Conservation (phyloP, 192 early-diverging fungal species). For the Backusella circina region DNA sequence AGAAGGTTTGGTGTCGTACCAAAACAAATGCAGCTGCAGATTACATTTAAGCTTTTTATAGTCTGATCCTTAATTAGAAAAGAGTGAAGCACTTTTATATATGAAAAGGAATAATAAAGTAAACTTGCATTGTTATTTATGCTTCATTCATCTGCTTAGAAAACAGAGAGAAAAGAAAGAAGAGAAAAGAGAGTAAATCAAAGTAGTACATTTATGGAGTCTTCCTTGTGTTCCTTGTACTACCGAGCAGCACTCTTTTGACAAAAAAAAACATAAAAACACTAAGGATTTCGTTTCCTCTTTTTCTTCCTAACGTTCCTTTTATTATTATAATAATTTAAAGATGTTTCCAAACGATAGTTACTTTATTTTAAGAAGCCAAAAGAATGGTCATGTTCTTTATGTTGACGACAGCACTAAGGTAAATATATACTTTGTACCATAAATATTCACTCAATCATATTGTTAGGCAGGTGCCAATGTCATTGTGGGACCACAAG, state of each 20-base stretch:
- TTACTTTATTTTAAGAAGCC: constrained; percentile 15
- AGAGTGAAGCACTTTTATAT: too few species aligned
- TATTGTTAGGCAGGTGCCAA: constrained; percentile 1
- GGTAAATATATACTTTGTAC: neutral
- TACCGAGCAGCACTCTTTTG: neutral
- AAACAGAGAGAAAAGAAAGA: too few species aligned
- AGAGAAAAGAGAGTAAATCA: too few species aligned
- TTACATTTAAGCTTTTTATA: too few species aligned
- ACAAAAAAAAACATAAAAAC: neutral
- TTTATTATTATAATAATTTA: neutral
- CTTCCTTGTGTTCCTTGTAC: neutral
- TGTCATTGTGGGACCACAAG: constrained; percentile 12
- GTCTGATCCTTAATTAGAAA: too few species aligned
- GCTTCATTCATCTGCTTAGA: too few species aligned
- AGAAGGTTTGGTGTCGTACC: too few species aligned
- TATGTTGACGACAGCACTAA: neutral
- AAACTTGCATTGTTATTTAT: too few species aligned
- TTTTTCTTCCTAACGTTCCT: neutral
- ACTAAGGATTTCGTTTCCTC: neutral
- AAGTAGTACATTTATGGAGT: neutral
- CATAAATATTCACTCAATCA: neutral
- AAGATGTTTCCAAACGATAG: neutral
- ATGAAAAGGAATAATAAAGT: too few species aligned
- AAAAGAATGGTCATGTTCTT: constrained; percentile 10
- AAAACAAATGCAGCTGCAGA: too few species aligned